Evolutionary conservation across 2,329 filamentous ascomycete genomes (phyloP).

Genomic region (Tolypocladium endophyticum): DNA sequence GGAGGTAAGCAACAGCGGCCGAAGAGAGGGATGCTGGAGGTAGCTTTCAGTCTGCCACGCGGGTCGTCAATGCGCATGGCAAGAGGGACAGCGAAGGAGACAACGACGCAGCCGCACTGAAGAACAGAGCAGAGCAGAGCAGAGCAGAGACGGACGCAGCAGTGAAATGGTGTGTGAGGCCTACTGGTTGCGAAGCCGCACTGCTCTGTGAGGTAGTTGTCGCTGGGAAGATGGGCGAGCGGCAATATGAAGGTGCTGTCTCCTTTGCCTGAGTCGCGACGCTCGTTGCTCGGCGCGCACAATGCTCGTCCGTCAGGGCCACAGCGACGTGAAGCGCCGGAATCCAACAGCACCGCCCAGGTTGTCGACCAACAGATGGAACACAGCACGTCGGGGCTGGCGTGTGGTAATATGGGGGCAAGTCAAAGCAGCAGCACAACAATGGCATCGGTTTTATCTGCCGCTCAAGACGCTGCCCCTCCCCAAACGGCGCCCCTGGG

Average conservation of each 20-base stretch:
- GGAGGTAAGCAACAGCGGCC: neutral
- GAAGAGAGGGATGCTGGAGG: neutral
- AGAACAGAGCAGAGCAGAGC: neutral
- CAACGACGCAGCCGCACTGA: neutral
- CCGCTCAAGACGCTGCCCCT: neutral
- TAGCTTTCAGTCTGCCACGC: neutral
- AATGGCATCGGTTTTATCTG: neutral
- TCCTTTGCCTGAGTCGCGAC: neutral
- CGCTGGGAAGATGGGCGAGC: neutral
- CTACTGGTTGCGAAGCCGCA: neutral
- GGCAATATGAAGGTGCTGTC: neutral
- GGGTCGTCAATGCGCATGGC: neutral
- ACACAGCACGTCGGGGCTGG: neutral
- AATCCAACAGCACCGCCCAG: neutral
- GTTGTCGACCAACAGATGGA: neutral
- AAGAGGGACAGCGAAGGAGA: neutral
- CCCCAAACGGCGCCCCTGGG: neutral
- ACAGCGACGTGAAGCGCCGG: neutral
- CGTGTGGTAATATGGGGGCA: neutral
- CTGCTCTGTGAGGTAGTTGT: neutral
- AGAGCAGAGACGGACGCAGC: neutral
- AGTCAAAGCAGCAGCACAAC: neutral
- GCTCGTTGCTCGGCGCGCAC: neutral
- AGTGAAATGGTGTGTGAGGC: neutral
- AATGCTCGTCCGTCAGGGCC: neutral